These are phyloP conservation scores for Pestalotiopsis sp. DNA, from an alignment of 2,329 filamentous ascomycete species.

Conservation along the genomic window DNA sequence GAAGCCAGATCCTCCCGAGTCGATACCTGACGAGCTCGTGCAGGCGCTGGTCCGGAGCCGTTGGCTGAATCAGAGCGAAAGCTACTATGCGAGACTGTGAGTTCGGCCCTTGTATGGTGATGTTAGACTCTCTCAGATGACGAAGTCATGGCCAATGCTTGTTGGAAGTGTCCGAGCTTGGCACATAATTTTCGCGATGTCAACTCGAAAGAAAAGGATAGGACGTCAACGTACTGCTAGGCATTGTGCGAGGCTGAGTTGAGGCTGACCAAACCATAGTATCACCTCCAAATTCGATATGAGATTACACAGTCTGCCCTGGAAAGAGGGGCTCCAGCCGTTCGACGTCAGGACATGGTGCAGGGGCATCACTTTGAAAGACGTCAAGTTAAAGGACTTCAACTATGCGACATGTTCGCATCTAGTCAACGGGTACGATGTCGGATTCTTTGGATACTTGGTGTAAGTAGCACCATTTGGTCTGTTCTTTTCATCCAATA, in stretches of 20 bases:
- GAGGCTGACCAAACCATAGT: neutral
- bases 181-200: no score
- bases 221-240: neutral
- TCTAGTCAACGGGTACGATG: neutral
- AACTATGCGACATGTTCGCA: neutral
- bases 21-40: neutral
- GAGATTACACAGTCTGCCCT: neutral
- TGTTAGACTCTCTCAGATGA: neutral
- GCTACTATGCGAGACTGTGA: neutral
- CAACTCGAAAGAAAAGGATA: neutral
- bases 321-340: neutral
- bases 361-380: neutral
- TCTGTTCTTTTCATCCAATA: no score
- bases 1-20: neutral
- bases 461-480: neutral
- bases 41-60: neutral
- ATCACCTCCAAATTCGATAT: neutral
- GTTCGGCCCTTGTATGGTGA: neutral
- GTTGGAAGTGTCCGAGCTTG: neutral
- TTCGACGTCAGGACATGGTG: neutral
- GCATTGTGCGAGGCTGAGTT: neutral
- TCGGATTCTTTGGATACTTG: neutral
- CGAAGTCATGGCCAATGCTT: neutral
- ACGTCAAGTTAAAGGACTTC: neutral
- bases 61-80: neutral